phyloP scores from a whole-genome alignment of 805 yeast genomes.

The Vanderwaltozyma yarrowii region DNA sequence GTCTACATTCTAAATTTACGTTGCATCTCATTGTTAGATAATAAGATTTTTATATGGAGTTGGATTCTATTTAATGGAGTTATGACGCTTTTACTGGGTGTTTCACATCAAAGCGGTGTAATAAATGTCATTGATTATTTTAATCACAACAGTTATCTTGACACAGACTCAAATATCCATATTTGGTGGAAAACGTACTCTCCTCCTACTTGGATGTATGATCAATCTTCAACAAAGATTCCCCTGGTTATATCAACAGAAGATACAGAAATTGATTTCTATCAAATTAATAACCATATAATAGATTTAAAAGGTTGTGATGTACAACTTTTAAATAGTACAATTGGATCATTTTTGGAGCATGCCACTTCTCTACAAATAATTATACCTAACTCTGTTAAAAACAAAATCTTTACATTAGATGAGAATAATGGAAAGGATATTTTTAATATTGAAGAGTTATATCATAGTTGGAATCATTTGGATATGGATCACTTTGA shows the following conservation, averaged over 20 bases:
- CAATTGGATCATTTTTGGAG: slow-evolving; percentile 12
- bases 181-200: slow-evolving; percentile 93
- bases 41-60: slow-evolving; percentile 2
- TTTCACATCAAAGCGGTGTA: slow-evolving; percentile 85
- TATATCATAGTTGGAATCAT: slow-evolving; percentile 39
- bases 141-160: slow-evolving; percentile 3
- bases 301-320: slow-evolving; percentile 41
- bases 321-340: slow-evolving; percentile 14
- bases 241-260: slow-evolving; percentile 15
- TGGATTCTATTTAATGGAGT: slow-evolving; percentile 61
- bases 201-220: slow-evolving; percentile 82
- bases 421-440: slow-evolving; percentile 14
- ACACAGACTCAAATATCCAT: slow-evolving; percentile 28
- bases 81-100: slow-evolving; percentile 61
- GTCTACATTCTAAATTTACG: not conserved
- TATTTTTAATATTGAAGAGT: slow-evolving; percentile 6
- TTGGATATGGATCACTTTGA: slow-evolving; percentile 71
- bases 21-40: slow-evolving; percentile 7
- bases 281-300: slow-evolving; percentile 17
- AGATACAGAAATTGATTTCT: slow-evolving; percentile 10
- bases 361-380: slow-evolving; percentile 1
- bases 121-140: slow-evolving; percentile 43
- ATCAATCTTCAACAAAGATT: slow-evolving; percentile 8
- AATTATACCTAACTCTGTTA: slow-evolving; percentile 1
- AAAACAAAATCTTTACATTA: slow-evolving; percentile 4